Evolutionary conservation across 2,329 filamentous ascomycete species (phyloP).

Genomic region (Parafenestella ontariensis): DNA sequence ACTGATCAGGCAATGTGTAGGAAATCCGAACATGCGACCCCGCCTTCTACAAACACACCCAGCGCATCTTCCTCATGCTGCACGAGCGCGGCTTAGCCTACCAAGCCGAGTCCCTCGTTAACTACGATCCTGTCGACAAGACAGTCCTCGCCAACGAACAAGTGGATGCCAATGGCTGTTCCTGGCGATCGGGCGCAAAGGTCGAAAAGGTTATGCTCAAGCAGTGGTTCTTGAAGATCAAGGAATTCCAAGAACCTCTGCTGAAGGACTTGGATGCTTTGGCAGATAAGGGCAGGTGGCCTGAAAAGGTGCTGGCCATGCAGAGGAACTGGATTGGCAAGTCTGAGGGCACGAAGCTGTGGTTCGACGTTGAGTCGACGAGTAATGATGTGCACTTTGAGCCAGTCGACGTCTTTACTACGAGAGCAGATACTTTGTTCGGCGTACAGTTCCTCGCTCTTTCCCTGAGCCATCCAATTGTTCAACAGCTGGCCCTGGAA

Average conservation of each 20-base stretch:
- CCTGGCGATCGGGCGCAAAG: conserved; percentile 86
- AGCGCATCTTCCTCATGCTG: conserved; percentile 81
- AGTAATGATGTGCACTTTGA: conserved; percentile 49
- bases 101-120: conserved; percentile 82
- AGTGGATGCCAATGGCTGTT: conserved; percentile 83
- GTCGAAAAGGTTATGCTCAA: conserved; percentile 80
- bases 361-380: conserved; percentile 66
- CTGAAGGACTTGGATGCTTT: conserved; percentile 74
- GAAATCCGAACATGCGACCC: conserved; percentile 86
- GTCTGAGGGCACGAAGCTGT: conserved; percentile 74
- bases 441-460: conserved; percentile 86
- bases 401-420: conserved; percentile 79
- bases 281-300: conserved; percentile 72
- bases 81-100: conserved; percentile 79
- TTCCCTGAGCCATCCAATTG: conserved; percentile 74
- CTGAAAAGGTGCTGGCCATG: conserved; percentile 81
- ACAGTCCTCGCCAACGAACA: conserved; percentile 93
- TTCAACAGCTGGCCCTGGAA: conserved; percentile 64
- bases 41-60: conserved; percentile 87
- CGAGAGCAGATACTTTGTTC: conserved; percentile 83
- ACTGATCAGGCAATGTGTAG: conserved; percentile 53
- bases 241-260: conserved; percentile 75
- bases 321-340: conserved; percentile 89
- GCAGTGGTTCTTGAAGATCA: conserved; percentile 92
- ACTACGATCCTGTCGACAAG: conserved; percentile 88